phyloP scores from a whole-genome alignment of 1,284 basidiomycete genomes.

The Apiotrichum veenhuisii region DNA sequence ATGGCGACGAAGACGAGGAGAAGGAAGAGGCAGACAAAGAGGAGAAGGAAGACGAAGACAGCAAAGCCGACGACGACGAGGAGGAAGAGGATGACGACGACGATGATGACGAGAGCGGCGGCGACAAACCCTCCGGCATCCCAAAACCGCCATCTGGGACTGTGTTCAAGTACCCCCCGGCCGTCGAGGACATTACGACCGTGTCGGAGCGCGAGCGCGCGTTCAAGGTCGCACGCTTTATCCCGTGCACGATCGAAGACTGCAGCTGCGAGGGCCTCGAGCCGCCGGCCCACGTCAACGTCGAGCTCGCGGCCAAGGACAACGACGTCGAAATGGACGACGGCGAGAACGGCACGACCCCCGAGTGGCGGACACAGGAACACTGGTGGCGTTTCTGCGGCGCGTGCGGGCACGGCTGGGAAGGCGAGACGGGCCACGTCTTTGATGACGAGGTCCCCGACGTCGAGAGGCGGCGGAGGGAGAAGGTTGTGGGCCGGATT shows the following conservation, averaged over 20 bases:
- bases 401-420: conserved; percentile 67
- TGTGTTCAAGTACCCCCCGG: conserved; percentile 33
- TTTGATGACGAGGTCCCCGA: conserved; percentile 36
- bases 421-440: conserved; percentile 66
- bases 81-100: conserved; percentile 15
- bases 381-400: conserved; percentile 64
- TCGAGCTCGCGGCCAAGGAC: conserved; percentile 58
- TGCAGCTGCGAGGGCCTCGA: conserved; percentile 67
- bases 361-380: conserved; percentile 30
- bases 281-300: conserved; percentile 59
- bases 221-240: conserved; percentile 47
- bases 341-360: conserved; percentile 43
- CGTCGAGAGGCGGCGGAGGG: conserved; percentile 56
- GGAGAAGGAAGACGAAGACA: conserved; percentile 21
- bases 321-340: conserved; percentile 58
- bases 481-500: conserved; percentile 71
- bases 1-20: conserved; percentile 13
- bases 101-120: conserved; percentile 8
- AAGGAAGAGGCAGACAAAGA: conserved; percentile 21
- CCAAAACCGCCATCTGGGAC: conserved; percentile 1
- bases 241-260: conserved; percentile 33
- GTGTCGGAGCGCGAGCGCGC: conserved; percentile 33
- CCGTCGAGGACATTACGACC: conserved; percentile 31
- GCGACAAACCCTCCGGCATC: conserved; percentile 1
- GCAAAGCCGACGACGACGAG: conserved; percentile 19